Base-by-base conservation (phyloP, 768 basidiomycete genomes). In the Rickenella mellea region DNA sequence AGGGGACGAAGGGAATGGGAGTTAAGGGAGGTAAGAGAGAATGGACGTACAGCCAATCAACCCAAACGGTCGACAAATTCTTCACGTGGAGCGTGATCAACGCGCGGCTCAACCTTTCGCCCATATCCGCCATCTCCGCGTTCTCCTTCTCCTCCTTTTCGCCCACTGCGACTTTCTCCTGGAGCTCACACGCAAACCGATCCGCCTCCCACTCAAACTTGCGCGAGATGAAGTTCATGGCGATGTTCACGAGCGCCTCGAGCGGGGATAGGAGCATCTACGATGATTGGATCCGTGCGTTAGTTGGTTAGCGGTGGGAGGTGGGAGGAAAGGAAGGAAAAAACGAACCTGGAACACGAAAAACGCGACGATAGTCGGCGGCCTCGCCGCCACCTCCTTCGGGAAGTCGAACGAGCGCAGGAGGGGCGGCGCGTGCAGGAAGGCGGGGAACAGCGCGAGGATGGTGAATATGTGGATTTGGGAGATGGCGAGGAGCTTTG, bases 121-220 rank as follows among this genome's bases (percentile, higher is more conserved):
- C 89, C 82, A 94, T 86, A 59, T 89, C 83, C 24, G 66, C 69
- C 83, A 87, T 85, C 31, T 73, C 73, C 25, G 71, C 63, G 42
- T 66, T 65, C 10, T 63, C 45, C n/a, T n/a, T n/a, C n/a, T n/a
- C n/a, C n/a, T n/a, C n/a, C n/a, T n/a, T n/a, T n/a, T n/a, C n/a
- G n/a, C n/a, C n/a, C n/a, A n/a, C n/a, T n/a, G n/a, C n/a, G 28
- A 73, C 47, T 46, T 57, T 62, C 22, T 74, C 71, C 45, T 79
- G 71, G 0, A 91, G 68, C 56, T 85, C 78, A 49, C 78, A 79
- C 1, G 90, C 88, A 46, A 90, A 94, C 47, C 71, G 69, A 60
- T 97, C 94, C 0, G 94, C 94, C 59, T 97, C 71, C 69, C 86
- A 98, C 55, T 98, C 94, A 60, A 90, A 93, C 48, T 72, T 73